Evolutionary conservation across 176 grass and related monocot species (phyloP), one percentile per base, ranked within the genome.

Genomic region (Carex myosuroides): DNA sequence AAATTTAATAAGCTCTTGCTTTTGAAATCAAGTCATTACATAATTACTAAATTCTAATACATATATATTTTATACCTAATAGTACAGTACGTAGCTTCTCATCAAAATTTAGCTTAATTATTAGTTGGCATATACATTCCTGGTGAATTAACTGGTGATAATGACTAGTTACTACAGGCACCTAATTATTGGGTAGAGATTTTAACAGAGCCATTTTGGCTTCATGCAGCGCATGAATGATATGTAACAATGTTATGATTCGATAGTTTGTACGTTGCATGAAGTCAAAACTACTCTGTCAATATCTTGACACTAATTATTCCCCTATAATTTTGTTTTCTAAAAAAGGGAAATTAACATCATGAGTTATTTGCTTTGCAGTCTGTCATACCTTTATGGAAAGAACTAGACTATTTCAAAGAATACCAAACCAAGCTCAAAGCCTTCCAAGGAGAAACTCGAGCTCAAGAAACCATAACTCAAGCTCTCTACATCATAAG

Each of bases 341-440:
- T 41, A 16, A 13, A 17, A 16, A 41, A 0, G 12, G 7, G 32
- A 35, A 13, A 0, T 62, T 18, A 55, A 13, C 11, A 55, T 20
- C 33, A 39, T 62, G 12, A 6, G 10, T 60, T 20, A 20, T 74
- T 62, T 75, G 1, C 37, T 39, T 48, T 85, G 37, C 57, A 89
- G 87, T 82, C 68, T 39, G 87, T 89, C 16, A 86, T 85, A 75
- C 57, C 87, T 48, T 55, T 85, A 59, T 53, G 35, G 64, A 81
- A 85, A 39, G 69, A 89, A 67, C 29, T 89, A 65, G 83, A 85
- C 2, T 60, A 79, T 50, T 89, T 89, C 77, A 86, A 82, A 32
- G 83, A 89, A 65, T 89, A 89, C 87, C 72, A 89, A 69, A 53
- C 61, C 3, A 83, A 62, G 42, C 63, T 89, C 46, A 46, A 56